phyloP scores from a whole-genome alignment of 129 eudicot species.

The Tagetes patula region DNA sequence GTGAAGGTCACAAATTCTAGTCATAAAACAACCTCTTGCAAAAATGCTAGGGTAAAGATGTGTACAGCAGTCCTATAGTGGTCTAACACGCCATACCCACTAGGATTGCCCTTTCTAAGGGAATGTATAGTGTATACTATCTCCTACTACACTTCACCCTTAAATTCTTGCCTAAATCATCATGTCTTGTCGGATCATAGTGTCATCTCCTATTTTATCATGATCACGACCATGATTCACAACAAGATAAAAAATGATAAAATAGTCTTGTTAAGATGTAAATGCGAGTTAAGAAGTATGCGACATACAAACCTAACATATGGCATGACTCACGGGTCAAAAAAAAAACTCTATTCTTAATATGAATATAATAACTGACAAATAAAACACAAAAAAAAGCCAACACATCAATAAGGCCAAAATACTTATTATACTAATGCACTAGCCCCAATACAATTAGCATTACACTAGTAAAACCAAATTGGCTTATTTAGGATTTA shows the following conservation, averaged over 20 bases:
- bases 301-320: not conserved
- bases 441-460: not conserved
- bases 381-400: no score
- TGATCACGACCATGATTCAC: no score
- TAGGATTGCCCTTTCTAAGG: no score
- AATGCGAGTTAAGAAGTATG: not conserved
- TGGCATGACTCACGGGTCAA: not conserved
- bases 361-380: no score
- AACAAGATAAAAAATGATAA: no score
- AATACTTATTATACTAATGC: not conserved
- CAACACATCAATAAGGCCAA: not conserved
- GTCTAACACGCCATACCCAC: no score
- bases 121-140: not conserved
- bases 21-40: no score
- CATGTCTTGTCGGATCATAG: not conserved
- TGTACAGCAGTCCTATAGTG: no score
- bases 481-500: slow-evolving; percentile 5
- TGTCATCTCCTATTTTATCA: no score
- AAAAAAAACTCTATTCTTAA: not conserved
- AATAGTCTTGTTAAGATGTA: not conserved
- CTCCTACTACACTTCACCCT: not conserved
- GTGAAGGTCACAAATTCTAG: no score
- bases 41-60: no score
- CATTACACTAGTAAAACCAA: not conserved
- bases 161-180: not conserved